Conservation (phyloP, 306 rosid genomes). For the Cicer bijugum region DNA sequence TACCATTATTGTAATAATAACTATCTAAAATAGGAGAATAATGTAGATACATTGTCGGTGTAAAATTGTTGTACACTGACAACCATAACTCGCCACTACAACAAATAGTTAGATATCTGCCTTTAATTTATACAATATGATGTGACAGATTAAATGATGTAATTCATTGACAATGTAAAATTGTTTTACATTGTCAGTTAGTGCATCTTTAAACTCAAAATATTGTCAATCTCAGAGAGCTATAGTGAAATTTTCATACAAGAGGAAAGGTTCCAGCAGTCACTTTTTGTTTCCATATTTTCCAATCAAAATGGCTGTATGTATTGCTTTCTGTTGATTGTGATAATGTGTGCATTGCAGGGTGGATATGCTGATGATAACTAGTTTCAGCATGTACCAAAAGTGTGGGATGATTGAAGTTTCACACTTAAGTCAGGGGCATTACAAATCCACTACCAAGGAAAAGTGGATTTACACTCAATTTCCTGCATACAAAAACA, state of each 20-base stretch:
- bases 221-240: neutral
- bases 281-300: neutral
- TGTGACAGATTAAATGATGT: too few relatives aligned
- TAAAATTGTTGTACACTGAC: too few relatives aligned
- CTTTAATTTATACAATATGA: too few relatives aligned
- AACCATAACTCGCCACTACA: too few relatives aligned
- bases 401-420: constrained; percentile 47
- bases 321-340: neutral
- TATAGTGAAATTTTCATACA: neutral
- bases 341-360: constrained; percentile 42
- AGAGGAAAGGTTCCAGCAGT: neutral
- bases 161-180: too few relatives aligned
- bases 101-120: too few relatives aligned
- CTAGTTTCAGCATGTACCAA: constrained; percentile 39
- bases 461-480: constrained; percentile 42
- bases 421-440: constrained; percentile 42
- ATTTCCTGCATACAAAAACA: constrained; percentile 39
- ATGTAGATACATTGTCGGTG: too few relatives aligned
- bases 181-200: neutral
- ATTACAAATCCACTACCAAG: constrained; percentile 6
- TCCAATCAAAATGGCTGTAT: neutral
- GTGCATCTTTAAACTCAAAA: neutral
- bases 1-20: too few relatives aligned
- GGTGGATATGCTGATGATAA: constrained; percentile 49
- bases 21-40: too few relatives aligned